Conservation (phyloP, 2,329 filamentous ascomycete species). For the Venturiaceae sp. region DNA sequence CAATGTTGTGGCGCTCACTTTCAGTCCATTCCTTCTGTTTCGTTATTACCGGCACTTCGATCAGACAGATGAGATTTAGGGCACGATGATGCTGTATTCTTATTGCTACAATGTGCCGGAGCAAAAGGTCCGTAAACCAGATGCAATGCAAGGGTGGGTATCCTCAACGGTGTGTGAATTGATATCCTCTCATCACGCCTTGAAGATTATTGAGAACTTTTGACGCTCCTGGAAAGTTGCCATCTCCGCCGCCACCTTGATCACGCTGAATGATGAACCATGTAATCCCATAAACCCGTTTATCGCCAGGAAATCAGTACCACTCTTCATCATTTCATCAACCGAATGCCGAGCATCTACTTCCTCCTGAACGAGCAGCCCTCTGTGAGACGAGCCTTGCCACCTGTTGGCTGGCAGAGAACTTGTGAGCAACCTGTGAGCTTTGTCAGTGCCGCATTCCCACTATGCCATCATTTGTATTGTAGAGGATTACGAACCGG, state of each 20-base stretch:
- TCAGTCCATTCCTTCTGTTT: too few species aligned
- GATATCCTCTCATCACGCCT: constrained; percentile 1
- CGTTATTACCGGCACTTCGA: too few species aligned
- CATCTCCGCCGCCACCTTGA: constrained; percentile 3
- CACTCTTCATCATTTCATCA: background rate
- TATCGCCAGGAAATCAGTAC: background rate
- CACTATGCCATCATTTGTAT: background rate
- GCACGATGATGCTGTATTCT: background rate
- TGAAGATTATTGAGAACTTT: background rate
- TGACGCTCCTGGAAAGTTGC: background rate
- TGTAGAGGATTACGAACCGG: constrained; percentile 25
- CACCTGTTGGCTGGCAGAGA: constrained; percentile 98
- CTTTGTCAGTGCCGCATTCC: constrained; percentile 7
- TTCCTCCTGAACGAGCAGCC: constrained; percentile 99
- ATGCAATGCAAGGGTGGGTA: constrained; percentile 4
- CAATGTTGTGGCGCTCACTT: too few species aligned
- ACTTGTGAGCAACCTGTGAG: constrained; percentile 83
- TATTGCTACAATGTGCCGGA: background rate
- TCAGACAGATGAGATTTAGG: too few species aligned
- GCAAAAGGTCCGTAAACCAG: background rate
- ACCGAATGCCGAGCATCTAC: constrained; percentile 48
- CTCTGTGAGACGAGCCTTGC: constrained; percentile 97
- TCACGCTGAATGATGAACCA: constrained; percentile 2
- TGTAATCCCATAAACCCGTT: background rate
- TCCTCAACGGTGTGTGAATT: constrained; percentile 2